phyloP scores from a whole-genome alignment of 2,329 filamentous ascomycete species.

The Coccinonectria pachysandricola region DNA sequence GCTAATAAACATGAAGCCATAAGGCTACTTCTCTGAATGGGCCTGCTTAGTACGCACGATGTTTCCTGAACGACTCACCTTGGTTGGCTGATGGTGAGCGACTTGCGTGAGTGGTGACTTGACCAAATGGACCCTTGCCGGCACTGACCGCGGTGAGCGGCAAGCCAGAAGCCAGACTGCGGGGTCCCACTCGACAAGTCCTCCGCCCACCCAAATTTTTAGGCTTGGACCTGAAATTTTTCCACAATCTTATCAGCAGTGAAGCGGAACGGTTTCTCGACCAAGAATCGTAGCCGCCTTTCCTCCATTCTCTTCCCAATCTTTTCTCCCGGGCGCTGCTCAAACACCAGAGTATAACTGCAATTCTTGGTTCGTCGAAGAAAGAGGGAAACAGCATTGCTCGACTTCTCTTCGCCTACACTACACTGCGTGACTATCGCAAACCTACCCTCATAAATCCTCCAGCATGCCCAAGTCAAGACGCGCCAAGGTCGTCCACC shows the following conservation, averaged over 20 bases:
- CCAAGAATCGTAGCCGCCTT: conserved; percentile 2
- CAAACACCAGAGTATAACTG: too few species aligned
- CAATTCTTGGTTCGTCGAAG: too few species aligned
- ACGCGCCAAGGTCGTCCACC: conserved; percentile 78
- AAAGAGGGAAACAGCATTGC: too few species aligned
- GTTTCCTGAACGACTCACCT: too few species aligned
- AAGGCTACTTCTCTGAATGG: too few species aligned
- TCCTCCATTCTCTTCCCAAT: conserved; percentile 2
- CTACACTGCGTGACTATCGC: too few species aligned
- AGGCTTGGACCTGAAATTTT: conserved; percentile 20
- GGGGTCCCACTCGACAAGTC: conserved; percentile 17
- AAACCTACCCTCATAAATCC: conserved; percentile 9
- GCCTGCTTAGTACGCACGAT: too few species aligned
- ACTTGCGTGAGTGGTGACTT: too few species aligned
- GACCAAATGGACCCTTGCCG: conserved; percentile 1
- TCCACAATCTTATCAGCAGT: conserved; percentile 23
- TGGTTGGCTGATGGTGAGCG: conserved; percentile 7
- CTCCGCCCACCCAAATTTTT: conserved; percentile 17
- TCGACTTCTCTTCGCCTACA: too few species aligned
- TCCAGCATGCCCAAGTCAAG: conserved; percentile 88
- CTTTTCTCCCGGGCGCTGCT: too few species aligned
- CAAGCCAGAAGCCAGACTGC: conserved; percentile 14
- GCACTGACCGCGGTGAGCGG: conserved; percentile 11
- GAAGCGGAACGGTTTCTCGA: conserved; percentile 3
- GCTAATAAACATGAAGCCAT: too few species aligned